Evolutionary conservation across 78 protist genomes (phyloP), one percentile per base, ranked within the genome.

Genomic region (Dictyostelium brefeldianum): DNA sequence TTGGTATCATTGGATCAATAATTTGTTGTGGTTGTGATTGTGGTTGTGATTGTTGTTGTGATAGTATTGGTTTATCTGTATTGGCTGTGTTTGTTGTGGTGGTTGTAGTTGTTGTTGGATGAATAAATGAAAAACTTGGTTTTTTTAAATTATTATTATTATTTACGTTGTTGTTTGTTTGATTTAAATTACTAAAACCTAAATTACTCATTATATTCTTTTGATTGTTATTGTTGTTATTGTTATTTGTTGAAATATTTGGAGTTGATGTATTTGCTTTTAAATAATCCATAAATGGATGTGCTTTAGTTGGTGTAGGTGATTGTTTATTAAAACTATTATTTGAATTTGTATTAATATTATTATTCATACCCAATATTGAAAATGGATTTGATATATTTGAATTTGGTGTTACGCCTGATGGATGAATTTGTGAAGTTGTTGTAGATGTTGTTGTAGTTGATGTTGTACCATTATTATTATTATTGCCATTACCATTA

Each of bases 31-130:
- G 48, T 54, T 73, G 67, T 15, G 3, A 4, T 27, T 41, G 14
- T 67, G n/a, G 64, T 81, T 67, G 69, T 48, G 5, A 20, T 67
- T 81, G 89, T 67, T 48, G 51, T 78, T 25, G 53, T 10, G 5
- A 4, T 53, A 31, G 80, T 69, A 36, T 36, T 36, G 43, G 43
- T 36, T 36, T 36, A 36, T 36, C 2, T 82, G 90, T 50, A 47
- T 9, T 10, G 10, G 54, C 64, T 80, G 48, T 17, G 31, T 36
- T n/a, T 47, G 78, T 48, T 46, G 59, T 25, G 64, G 25, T 41
- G 46, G 77, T 81, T 17, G 46, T 47, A 64, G 89, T 43, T 81
- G 89, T 64, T 62, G 87, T 80, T 81, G 78, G 17, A 36, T 36
- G 43, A 36, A 36, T 36, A 36, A 36, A 36, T 36, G 43, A 36